Conservation (phyloP, 257 asterid species). For the Solanum chmielewskii region DNA sequence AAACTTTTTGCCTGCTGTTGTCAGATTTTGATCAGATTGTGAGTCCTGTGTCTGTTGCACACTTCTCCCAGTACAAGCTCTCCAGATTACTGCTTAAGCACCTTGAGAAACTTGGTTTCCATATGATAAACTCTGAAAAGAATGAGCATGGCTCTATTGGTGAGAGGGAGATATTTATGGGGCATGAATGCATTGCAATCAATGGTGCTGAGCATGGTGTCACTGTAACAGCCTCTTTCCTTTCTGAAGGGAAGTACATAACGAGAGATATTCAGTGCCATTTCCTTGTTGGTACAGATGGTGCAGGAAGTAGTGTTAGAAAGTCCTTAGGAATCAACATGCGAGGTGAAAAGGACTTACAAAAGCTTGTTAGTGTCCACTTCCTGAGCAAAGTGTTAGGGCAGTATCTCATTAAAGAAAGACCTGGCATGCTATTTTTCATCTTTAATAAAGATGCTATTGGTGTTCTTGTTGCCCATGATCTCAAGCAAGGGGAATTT, state of each 20-base stretch:
- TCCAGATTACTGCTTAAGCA: constrained; percentile 48
- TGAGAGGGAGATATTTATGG: constrained; percentile 49
- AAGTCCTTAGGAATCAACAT: constrained; percentile 59
- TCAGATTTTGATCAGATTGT: constrained; percentile 73
- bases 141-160: constrained; percentile 7
- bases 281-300: constrained; percentile 80
- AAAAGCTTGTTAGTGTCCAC: constrained; percentile 84
- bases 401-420: constrained; percentile 60
- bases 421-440: constrained; percentile 94
- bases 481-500: constrained; percentile 82
- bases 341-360: constrained; percentile 71
- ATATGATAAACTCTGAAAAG: constrained; percentile 13
- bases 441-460: constrained; percentile 71
- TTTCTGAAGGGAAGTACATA: constrained; percentile 33
- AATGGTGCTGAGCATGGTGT: constrained; percentile 25
- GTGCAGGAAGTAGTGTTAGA: constrained; percentile 81
- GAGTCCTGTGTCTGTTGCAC: constrained; percentile 94
- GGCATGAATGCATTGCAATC: constrained; percentile 70
- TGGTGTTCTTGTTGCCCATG: constrained; percentile 96
- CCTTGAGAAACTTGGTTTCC: constrained; percentile 51
- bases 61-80: constrained; percentile 90
- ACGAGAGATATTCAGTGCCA: constrained; percentile 40
- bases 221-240: constrained; percentile 39
- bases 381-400: constrained; percentile 75
- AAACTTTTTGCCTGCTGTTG: constrained; percentile 6